Evolutionary conservation across 1,139 yeast species (phyloP), one percentile per base, ranked within the genome.

Genomic region (Geotrichum armillariae): DNA sequence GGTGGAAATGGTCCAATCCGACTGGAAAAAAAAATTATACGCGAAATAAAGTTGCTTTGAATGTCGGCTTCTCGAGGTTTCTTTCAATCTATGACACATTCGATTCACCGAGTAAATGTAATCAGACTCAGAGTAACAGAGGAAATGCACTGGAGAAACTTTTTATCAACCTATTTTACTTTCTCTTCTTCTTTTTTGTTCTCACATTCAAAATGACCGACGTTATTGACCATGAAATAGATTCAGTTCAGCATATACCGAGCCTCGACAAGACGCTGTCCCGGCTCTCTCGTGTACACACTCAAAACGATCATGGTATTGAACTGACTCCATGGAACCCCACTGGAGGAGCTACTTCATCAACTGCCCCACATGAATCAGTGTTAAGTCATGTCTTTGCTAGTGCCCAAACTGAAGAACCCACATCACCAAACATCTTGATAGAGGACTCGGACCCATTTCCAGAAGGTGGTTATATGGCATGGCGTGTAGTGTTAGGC

Each of bases 401-500:
- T 6, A 31, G 34, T 14, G 12, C 7, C 12, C 7, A 5, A 8
- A n/a, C 7, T 25, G 11, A 25, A 7, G 29, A 31, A 31, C 29
- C 29, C 29, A 9, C 16, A n/a, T 8, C 6, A 5, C 16, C 16
- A n/a, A 31, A 31, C 11, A 31, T 25, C 11, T 7, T 25, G 16
- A 8, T 31, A 6, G 34, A 31, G 34, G 34, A 31, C 16, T 31
- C 34, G 18, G 46, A 32, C 7, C 21, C 6, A 14, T 52, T 47
- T 40, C 82, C 82, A 0, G 85, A 81, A 52, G 85, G 87, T 12
- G 86, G 86, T 0, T 54, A 59, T 46, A 65, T 66, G 44, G 86
- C 87, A 0, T 77, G 81, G 68, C 52, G 72, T 11, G 82, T 82
- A 0, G 75, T 81, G 0, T 56, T 81, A 6, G 91, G 91, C 0